These are phyloP conservation scores for Edaphochlamys debaryana DNA, from an alignment of 139 green algal genomes.

Conservation along the genomic window DNA sequence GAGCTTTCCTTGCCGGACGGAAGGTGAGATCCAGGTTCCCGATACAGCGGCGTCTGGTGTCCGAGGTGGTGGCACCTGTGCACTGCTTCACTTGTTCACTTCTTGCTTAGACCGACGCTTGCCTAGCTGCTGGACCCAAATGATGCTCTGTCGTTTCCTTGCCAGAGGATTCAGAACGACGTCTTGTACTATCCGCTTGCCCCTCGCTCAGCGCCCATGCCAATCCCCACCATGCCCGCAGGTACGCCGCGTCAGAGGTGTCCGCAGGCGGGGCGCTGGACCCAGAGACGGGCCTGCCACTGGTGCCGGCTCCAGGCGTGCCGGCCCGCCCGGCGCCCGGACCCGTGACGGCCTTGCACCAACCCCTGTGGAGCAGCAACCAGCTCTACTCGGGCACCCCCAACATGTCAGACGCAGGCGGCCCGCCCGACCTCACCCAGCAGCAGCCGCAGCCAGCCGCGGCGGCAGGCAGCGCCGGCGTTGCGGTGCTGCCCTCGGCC, in stretches of 20 bases:
- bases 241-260: neutral
- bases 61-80: too few species aligned
- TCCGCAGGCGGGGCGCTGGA: neutral
- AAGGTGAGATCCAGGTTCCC: neutral
- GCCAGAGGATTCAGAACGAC: neutral
- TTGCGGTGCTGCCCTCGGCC: neutral
- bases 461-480: neutral
- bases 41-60: neutral
- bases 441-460: neutral
- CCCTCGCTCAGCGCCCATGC: too few species aligned
- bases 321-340: too few species aligned
- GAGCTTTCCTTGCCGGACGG: slow-evolving; percentile 18
- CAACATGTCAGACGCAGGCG: neutral
- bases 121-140: neutral
- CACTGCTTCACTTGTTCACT: too few species aligned
- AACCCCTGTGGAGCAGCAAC: slow-evolving; percentile 33
- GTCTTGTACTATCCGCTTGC: neutral
- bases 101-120: too few species aligned
- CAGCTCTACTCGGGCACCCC: slow-evolving; percentile 4
- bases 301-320: neutral
- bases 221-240: too few species aligned
- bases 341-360: too few species aligned
- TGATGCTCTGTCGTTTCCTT: neutral
- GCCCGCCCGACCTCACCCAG: neutral
- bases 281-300: neutral